Evolutionary conservation across 2,329 filamentous ascomycete genomes (phyloP), one percentile per base, ranked within the genome.

Genomic region (Geoglossum cookeanum): DNA sequence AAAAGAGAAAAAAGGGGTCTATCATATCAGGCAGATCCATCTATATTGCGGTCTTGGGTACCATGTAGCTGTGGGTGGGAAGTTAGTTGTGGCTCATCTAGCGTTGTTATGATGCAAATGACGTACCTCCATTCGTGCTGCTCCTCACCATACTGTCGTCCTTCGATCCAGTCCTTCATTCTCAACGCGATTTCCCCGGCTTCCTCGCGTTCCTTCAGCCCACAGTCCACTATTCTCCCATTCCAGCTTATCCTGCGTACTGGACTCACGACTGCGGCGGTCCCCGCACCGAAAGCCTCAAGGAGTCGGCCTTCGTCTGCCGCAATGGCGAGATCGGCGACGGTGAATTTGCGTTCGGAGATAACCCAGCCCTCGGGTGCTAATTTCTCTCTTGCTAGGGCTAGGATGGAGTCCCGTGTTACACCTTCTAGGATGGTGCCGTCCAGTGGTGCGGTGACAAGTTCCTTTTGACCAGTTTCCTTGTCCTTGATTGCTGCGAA

Each of bases 81-180:
- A 7, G 48, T 52, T 17, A 53, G 30, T n/a, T 17, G 3, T 37
- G 49, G 17, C 9, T 22, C 35, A 27, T 30, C 8, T 17, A 55
- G 30, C 22, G 22, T 22, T 22, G 22, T 44, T 48, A 11, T 37
- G 13, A 33, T 17, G 22, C 1, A 2, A 37, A n/a, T 22, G 30
- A 67, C 73, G 69, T 82, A 83, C 76, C 90, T 96, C 92, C 92
- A 98, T 62, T 83, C 78, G 69, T 96, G 88, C 68, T 87, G 80
- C 71, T 91, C 85, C 62, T 96, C 90, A 61, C 92, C 92, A 68
- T 97, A 96, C 74, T 97, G 91, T 63, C 94, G 90, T 32, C 75
- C 84, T 74, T 94, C 90, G 61, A 98, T 96, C 92, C 92, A 98
- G 65, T 84, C 80, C 80, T 95, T 94, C 84, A 98, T 90, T 70